Conservation (phyloP, 768 basidiomycete species). For the Rhizopogon vesiculosus region DNA sequence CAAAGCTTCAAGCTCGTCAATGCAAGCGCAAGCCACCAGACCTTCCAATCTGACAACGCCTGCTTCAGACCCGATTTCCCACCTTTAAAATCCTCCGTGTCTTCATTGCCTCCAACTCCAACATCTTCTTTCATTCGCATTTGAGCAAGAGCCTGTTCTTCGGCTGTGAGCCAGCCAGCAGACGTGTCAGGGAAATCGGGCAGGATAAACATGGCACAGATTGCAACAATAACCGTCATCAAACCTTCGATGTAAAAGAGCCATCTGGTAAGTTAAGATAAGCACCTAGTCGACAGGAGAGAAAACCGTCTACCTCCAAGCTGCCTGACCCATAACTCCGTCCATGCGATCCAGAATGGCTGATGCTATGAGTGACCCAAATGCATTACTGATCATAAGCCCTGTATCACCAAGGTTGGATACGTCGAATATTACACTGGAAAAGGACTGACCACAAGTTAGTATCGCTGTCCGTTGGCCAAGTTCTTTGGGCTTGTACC, state of each 20-base stretch:
- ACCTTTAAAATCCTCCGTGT: conserved; percentile 29
- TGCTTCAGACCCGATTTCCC: conserved; percentile 43
- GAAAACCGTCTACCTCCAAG: conserved; percentile 54
- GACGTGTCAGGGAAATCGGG: conserved; percentile 70
- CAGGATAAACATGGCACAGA: conserved; percentile 56
- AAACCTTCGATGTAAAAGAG: conserved; percentile 67
- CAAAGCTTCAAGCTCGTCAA: conserved; percentile 53
- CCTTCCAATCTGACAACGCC: conserved; percentile 74
- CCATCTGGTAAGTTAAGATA: conserved; percentile 43
- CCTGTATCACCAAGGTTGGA: conserved; percentile 18
- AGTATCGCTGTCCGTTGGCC: conserved; percentile 65
- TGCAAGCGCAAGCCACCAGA: conserved; percentile 75
- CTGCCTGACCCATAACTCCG: conserved; percentile 58
- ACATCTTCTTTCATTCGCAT: conserved; percentile 62
- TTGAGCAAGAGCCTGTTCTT: conserved; percentile 53
- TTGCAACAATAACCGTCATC: conserved; percentile 45
- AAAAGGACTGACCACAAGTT: conserved; percentile 38
- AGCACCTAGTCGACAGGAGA: neutral
- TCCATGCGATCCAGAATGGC: conserved; percentile 72
- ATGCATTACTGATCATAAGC: conserved; percentile 74
- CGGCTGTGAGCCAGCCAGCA: conserved; percentile 50
- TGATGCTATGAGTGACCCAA: conserved; percentile 75
- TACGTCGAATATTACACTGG: neutral
- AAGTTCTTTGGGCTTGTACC: conserved; percentile 73
- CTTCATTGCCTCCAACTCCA: conserved; percentile 47